These are phyloP conservation scores for Colletotrichum siamense DNA, from an alignment of 2,329 filamentous ascomycete species.

Conservation along the genomic window DNA sequence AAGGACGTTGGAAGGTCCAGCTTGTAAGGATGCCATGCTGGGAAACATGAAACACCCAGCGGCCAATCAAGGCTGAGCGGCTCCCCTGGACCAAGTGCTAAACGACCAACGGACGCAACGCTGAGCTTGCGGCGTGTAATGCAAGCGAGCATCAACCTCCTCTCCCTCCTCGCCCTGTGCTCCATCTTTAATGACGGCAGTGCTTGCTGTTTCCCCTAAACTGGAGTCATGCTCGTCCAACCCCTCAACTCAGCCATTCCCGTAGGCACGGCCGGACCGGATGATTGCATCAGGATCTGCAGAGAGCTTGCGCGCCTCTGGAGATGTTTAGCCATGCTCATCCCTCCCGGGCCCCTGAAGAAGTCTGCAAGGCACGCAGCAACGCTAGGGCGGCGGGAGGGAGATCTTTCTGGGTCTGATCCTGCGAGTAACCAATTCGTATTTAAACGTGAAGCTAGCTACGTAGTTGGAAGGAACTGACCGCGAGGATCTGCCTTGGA, in stretches of 20 bases:
- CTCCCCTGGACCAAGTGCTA: not conserved
- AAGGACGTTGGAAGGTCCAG: not conserved
- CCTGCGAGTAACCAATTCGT: not conserved
- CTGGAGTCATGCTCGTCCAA: not conserved
- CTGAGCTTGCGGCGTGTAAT: not conserved
- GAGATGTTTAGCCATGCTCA: not conserved
- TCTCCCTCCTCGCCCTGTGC: not conserved
- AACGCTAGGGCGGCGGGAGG: not conserved
- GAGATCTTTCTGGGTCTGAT: not conserved
- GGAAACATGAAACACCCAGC: slow-evolving; percentile 19
- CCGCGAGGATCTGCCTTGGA: not conserved
- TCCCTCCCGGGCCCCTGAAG: not conserved
- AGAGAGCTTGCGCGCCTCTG: slow-evolving; percentile 4
- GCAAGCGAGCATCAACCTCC: slow-evolving; percentile 5
- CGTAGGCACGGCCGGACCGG: not conserved
- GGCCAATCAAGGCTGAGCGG: slow-evolving; percentile 9
- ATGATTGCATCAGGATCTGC: slow-evolving; percentile 23
- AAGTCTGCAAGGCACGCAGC: not conserved
- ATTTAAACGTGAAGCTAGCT: not conserved
- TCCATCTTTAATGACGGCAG: slow-evolving; percentile 10
- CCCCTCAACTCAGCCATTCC: slow-evolving; percentile 1
- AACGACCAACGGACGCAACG: not conserved
- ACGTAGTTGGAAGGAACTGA: not conserved
- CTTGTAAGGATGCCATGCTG: slow-evolving; percentile 3
- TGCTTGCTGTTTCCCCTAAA: not conserved